Percentiles rank a stretch among this genome's conserved stretches.
Conservation (phyloP, 1,284 basidiomycete species). For the Mycena citricolor region DNA sequence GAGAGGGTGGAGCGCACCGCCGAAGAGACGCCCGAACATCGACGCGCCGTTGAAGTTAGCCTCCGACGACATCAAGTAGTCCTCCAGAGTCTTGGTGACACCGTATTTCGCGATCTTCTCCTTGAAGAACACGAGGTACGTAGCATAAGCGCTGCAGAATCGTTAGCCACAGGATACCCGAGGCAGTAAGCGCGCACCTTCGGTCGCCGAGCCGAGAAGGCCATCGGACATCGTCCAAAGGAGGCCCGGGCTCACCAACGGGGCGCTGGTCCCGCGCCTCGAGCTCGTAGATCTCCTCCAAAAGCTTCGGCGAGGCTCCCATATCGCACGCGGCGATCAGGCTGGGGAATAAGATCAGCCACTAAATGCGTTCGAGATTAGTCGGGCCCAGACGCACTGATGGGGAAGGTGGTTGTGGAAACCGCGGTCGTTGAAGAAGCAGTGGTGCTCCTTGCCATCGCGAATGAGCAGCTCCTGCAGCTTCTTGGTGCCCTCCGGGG, state of each 20-base stretch:
- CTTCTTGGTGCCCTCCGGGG: constrained; percentile 44
- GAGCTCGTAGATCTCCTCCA: constrained; percentile 53
- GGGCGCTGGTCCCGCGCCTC: constrained; percentile 40
- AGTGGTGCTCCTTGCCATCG: constrained; percentile 58
- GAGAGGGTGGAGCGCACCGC: constrained; percentile 60
- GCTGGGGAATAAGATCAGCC: constrained; percentile 56
- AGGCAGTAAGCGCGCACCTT: too few species aligned
- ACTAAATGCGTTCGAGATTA: constrained; percentile 1
- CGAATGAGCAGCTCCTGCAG: constrained; percentile 51
- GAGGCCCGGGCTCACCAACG: too few species aligned
- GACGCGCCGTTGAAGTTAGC: constrained; percentile 46
- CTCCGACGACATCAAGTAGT: constrained; percentile 53
- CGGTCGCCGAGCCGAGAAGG: too few species aligned
- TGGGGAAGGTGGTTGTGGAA: constrained; percentile 66
- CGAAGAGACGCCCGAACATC: constrained; percentile 58
- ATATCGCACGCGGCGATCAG: constrained; percentile 66
- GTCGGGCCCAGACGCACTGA: constrained; percentile 34
- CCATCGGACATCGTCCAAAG: too few species aligned
- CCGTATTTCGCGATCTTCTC: constrained; percentile 45
- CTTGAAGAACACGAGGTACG: constrained; percentile 59
- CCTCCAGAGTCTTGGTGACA: constrained; percentile 43
- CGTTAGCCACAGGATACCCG: too few species aligned
- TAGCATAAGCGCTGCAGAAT: constrained; percentile 44
- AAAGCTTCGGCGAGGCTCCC: constrained; percentile 50
- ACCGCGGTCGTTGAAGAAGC: constrained; percentile 47